Percentiles rank a stretch among this genome's conserved stretches.
These are phyloP conservation scores for Myxozyma vanderwaltii DNA, from an alignment of 805 yeast genomes.

Conservation along the genomic window DNA sequence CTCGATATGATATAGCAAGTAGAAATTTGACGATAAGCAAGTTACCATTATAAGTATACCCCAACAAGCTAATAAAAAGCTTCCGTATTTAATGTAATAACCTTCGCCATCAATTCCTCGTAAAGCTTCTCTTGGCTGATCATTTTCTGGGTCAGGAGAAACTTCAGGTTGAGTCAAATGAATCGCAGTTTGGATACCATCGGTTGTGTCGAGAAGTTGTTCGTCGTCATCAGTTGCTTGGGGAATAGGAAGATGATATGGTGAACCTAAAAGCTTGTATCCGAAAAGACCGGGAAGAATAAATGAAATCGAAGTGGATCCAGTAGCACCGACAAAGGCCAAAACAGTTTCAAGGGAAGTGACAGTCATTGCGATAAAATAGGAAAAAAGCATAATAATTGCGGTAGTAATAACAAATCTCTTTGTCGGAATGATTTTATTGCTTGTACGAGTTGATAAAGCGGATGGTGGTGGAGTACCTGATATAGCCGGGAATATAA, in stretches of 20 bases:
- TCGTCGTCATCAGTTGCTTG: constrained; percentile 20
- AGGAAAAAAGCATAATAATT: constrained; percentile 55
- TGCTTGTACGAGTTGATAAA: constrained; percentile 40
- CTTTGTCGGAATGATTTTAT: constrained; percentile 18
- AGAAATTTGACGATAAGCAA: constrained; percentile 52
- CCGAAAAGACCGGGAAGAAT: constrained; percentile 89
- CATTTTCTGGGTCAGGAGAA: background rate
- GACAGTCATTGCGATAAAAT: constrained; percentile 64
- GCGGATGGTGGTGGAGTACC: constrained; percentile 42
- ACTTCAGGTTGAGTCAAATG: constrained; percentile 4
- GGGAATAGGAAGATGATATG: constrained; percentile 24
- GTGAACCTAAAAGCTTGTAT: constrained; percentile 61
- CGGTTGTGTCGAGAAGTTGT: constrained; percentile 9
- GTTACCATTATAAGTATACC: constrained; percentile 71
- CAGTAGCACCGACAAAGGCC: constrained; percentile 90
- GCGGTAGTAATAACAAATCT: constrained; percentile 49
- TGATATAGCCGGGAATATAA: constrained; percentile 1
- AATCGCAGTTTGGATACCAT: constrained; percentile 10
- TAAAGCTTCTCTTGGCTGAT: constrained; percentile 2
- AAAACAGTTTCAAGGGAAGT: constrained; percentile 77
- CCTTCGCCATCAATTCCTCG: constrained; percentile 27
- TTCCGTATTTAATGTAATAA: constrained; percentile 46
- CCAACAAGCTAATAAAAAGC: constrained; percentile 62
- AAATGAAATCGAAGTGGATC: constrained; percentile 88
- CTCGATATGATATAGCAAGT: constrained; percentile 11